Evolutionary conservation across 345 rosid genomes (phyloP).

Genomic region (Melastoma malabathricum): DNA sequence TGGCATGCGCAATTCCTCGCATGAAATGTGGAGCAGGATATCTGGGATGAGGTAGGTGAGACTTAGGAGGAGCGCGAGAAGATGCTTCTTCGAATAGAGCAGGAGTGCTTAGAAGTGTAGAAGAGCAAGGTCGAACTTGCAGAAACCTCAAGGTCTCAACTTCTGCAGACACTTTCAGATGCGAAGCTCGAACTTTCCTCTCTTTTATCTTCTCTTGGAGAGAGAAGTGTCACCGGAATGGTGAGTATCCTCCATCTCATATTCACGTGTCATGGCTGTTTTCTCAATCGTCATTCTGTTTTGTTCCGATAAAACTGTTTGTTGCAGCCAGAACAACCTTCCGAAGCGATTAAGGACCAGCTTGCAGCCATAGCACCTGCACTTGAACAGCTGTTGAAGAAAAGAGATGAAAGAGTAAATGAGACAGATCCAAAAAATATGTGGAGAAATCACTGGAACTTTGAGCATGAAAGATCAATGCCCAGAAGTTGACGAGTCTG

Average conservation of each 20-base stretch:
- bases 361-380: constrained; percentile 84
- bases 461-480: constrained; percentile 27
- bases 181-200: constrained; percentile 66
- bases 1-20: neutral
- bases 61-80: constrained; percentile 86
- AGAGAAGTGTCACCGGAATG: constrained; percentile 42
- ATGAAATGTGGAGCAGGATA: constrained; percentile 37
- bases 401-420: constrained; percentile 71
- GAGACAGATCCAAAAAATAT: constrained; percentile 76
- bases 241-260: constrained; percentile 28
- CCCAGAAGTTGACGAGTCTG: constrained; percentile 74
- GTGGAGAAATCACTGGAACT: constrained; percentile 75
- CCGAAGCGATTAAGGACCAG: constrained; percentile 90
- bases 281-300: neutral
- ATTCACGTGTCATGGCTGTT: neutral
- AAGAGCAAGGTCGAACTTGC: constrained; percentile 87
- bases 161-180: constrained; percentile 78
- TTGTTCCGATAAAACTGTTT: constrained; percentile 3
- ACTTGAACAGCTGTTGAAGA: constrained; percentile 83
- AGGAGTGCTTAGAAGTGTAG: constrained; percentile 81
- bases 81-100: constrained; percentile 86
- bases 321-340: constrained; percentile 64
- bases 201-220: constrained; percentile 77
- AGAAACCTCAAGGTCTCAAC: constrained; percentile 64
- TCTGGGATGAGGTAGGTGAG: constrained; percentile 99